Conservation (phyloP, 2,329 filamentous ascomycete species). For the Cryphonectria naterciae region DNA sequence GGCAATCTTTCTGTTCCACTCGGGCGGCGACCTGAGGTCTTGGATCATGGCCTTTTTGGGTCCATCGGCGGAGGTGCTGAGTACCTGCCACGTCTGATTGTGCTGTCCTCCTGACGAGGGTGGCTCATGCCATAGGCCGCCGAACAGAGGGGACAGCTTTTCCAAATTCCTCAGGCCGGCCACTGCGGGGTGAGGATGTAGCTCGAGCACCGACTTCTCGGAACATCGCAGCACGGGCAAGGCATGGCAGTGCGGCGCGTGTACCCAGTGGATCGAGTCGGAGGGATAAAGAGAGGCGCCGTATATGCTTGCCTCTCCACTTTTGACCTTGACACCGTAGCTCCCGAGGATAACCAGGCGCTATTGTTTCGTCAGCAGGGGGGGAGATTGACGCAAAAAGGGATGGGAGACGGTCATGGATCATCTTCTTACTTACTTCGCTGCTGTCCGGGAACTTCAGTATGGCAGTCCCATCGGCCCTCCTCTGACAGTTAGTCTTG, state of each 20-base stretch:
- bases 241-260: constrained; percentile 70
- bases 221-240: constrained; percentile 66
- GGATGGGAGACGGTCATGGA: background rate
- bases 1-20: constrained; percentile 65
- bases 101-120: background rate
- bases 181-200: constrained; percentile 57
- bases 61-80: constrained; percentile 57
- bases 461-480: constrained; percentile 44
- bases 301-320: constrained; percentile 66
- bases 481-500: constrained; percentile 48
- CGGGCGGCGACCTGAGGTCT: constrained; percentile 58
- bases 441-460: constrained; percentile 49
- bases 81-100: constrained; percentile 23
- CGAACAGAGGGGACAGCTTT: constrained; percentile 67
- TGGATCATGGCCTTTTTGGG: constrained; percentile 56
- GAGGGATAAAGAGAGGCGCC: constrained; percentile 64
- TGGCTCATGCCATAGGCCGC: constrained; percentile 65
- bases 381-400: background rate
- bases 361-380: constrained; percentile 42
- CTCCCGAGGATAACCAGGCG: constrained; percentile 68
- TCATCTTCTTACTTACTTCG: constrained; percentile 45
- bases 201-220: constrained; percentile 55
- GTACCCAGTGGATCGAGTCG: constrained; percentile 57
- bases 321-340: constrained; percentile 65
- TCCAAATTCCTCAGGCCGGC: constrained; percentile 57